phyloP scores from a whole-genome alignment of 495 filamentous ascomycete genomes.

The Hypoxylon cercidicola region DNA sequence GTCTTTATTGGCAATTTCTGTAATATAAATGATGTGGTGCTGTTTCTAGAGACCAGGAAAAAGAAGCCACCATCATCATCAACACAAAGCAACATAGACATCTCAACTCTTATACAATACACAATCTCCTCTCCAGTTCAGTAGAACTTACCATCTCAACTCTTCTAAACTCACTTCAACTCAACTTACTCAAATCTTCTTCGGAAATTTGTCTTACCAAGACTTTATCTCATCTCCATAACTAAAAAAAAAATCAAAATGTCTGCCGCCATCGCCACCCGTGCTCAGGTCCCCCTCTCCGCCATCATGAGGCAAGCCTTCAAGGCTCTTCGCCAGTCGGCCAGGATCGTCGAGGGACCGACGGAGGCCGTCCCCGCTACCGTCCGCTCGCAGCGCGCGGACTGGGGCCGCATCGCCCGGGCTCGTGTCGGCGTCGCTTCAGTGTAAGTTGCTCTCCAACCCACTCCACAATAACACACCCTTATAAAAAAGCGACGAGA shows the following conservation, averaged over 20 bases:
- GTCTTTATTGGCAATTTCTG: constrained; percentile 8
- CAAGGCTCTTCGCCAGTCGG: constrained; percentile 37
- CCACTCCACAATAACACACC: too few species aligned
- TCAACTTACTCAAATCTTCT: constrained; percentile 18
- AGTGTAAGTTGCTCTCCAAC: constrained; percentile 23
- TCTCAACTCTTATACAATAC: constrained; percentile 30
- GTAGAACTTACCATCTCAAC: constrained; percentile 22
- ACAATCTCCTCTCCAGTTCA: constrained; percentile 23
- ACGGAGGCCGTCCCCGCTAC: constrained; percentile 24
- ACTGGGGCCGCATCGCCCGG: constrained; percentile 42
- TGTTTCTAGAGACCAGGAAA: constrained; percentile 7
- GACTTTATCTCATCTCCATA: constrained; percentile 21
- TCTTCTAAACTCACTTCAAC: constrained; percentile 25
- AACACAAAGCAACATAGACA: constrained; percentile 38
- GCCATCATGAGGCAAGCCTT: constrained; percentile 34
- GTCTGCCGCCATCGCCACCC: constrained; percentile 26
- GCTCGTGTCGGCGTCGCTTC: constrained; percentile 24
- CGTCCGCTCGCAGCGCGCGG: constrained; percentile 9
- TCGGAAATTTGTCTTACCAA: constrained; percentile 39
- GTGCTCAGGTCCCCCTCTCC: constrained; percentile 27
- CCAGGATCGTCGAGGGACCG: constrained; percentile 30
- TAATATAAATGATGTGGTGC: constrained; percentile 29
- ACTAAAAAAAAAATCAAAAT: constrained; percentile 19
- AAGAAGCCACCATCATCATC: constrained; percentile 7
- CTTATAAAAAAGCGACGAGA: too few species aligned